Evolutionary conservation across 2,329 filamentous ascomycete genomes (phyloP), one percentile per base, ranked within the genome.

Genomic region (Gaeumannomyces tritici): DNA sequence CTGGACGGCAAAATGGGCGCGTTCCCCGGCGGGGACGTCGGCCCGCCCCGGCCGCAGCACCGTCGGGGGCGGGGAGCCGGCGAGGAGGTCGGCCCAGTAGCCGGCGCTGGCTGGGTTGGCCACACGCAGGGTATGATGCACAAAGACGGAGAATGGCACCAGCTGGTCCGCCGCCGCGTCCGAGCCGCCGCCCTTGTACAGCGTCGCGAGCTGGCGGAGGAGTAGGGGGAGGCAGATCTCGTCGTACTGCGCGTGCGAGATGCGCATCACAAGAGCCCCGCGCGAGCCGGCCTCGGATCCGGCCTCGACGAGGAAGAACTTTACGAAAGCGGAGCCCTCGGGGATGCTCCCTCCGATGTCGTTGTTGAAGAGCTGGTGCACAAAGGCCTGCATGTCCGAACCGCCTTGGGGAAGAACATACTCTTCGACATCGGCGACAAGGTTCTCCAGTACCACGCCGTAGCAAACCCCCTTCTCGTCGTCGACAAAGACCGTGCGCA

Each of bases 241-340:
- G 66, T 89, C 87, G 69, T 89, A 89, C 66, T 89, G 86, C 0
- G 86, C 83, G 70, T 89, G 87, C 0, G 86, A 89, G 62, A 89
- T 80, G 62, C 86, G 82, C 70, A 88, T 79, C 63, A 82, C 74
- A 18, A 89, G 80, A 6, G 62, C 65, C 59, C 74, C 78, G 42
- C 73, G 76, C 24, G 67, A 68, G 33, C 33, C 71, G 62, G 75
- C 75, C 18, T 11, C 29, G 11, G 59, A 18, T 9, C 18, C 18
- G n/a, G 24, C 13, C 62, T 76, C 75, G 56, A 85, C 74, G 57
- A 82, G 77, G 66, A 84, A 79, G 76, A 84, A 86, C 65, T 84
- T 83, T 62, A 84, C 78, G 64, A 87, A 87, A 21, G 82, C 75
- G 2, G 84, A 83, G 2, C 86, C 86, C 11, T 83, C 77, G 0